A percentile compares a stretch with the other conserved stretches of the same genome.
These are phyloP conservation scores for Barnettozyma hawaiiensis DNA, from an alignment of 1,139 yeast genomes.

Conservation along the genomic window DNA sequence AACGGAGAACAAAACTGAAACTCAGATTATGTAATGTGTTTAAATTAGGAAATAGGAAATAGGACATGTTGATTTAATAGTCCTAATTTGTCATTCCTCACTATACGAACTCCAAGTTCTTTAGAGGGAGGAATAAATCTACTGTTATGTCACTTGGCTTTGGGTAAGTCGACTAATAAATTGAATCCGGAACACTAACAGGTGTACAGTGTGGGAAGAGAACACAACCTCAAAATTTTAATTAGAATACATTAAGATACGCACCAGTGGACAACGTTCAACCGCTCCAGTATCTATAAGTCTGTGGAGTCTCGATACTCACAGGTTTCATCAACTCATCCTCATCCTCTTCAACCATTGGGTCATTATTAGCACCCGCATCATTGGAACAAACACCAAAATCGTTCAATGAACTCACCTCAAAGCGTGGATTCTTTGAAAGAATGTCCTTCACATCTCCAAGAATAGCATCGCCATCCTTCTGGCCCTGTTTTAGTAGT, in stretches of 20 bases:
- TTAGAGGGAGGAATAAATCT: too few species aligned
- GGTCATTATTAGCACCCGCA: constrained; percentile 5
- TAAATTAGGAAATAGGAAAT: too few species aligned
- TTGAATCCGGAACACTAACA: too few species aligned
- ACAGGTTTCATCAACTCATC: constrained; percentile 56
- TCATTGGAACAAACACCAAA: constrained; percentile 12
- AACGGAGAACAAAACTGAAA: too few species aligned
- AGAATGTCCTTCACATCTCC: constrained; percentile 45
- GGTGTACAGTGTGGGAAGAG: too few species aligned
- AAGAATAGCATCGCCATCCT: constrained; percentile 26
- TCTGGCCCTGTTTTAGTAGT: neutral
- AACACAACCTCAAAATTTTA: neutral
- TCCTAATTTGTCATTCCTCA: too few species aligned
- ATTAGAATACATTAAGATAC: constrained; percentile 1
- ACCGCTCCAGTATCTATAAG: constrained; percentile 84
- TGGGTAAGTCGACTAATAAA: too few species aligned
- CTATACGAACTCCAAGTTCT: too few species aligned
- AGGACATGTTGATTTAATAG: too few species aligned
- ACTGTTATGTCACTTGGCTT: too few species aligned
- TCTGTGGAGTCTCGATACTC: constrained; percentile 76
- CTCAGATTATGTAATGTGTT: too few species aligned
- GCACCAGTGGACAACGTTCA: constrained; percentile 16
- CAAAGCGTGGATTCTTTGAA: constrained; percentile 42
- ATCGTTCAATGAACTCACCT: constrained; percentile 12
- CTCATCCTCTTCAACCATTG: constrained; percentile 14